A percentile compares a stretch with the other conserved stretches of the same genome.
Conservation (phyloP, 305 asterid genomes). For the Solanum hybrid region DNA sequence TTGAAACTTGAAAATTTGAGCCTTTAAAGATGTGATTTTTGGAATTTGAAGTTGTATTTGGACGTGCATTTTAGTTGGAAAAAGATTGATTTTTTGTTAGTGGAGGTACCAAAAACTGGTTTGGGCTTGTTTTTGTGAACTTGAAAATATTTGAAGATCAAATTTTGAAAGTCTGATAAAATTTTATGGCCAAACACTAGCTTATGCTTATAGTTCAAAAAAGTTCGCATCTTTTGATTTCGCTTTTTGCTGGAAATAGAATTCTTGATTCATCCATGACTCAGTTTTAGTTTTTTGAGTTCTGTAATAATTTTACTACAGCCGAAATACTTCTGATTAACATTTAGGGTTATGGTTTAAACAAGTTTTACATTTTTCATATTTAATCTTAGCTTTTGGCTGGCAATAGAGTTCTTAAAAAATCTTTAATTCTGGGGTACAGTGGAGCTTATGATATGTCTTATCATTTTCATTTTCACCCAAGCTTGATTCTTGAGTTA, state of each 20-base stretch:
- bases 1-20: neutral
- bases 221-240: neutral
- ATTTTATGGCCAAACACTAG: neutral
- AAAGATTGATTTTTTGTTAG: neutral
- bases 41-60: neutral
- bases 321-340: neutral
- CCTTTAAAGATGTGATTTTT: neutral
- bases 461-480: neutral
- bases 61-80: neutral
- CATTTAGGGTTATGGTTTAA: neutral
- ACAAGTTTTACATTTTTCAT: neutral
- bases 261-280: neutral
- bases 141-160: neutral
- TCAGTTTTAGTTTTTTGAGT: neutral
- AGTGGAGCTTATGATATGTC: neutral
- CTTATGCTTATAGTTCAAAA: neutral
- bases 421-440: neutral
- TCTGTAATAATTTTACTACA: neutral
- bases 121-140: neutral
- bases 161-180: neutral
- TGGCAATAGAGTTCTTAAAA: neutral
- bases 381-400: neutral
- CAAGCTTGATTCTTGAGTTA: neutral
- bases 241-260: neutral
- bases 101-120: neutral